Evolutionary conservation across 228 moss, liverwort and hornwort genomes (phyloP).

Genomic region (Sphagnum magellanicum): DNA sequence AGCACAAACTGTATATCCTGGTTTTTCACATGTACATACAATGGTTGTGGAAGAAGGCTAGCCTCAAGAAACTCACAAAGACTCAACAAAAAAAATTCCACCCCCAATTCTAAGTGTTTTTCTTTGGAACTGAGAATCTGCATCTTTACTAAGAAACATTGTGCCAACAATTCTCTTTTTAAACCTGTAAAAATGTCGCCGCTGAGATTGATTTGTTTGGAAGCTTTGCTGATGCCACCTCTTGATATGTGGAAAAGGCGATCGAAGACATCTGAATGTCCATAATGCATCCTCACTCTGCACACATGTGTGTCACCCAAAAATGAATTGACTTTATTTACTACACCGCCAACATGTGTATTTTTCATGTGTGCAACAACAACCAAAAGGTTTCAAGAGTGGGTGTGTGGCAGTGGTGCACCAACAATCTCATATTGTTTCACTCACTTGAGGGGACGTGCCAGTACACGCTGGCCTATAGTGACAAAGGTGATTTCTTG

Average conservation of each 20-base stretch:
- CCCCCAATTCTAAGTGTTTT: no score
- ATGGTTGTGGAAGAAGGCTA: not conserved
- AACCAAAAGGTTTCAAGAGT: no score
- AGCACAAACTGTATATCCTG: not conserved
- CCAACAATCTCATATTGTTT: no score
- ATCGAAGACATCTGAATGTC: conserved; percentile 97
- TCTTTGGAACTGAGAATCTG: no score
- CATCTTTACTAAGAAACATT: no score
- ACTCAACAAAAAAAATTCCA: no score
- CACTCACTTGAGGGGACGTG: conserved; percentile 76
- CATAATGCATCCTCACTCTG: conserved; percentile 99
- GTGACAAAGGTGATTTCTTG: conserved; percentile 98
- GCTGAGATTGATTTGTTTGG: conserved; percentile 93
- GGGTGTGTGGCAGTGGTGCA: no score
- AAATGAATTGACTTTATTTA: not conserved
- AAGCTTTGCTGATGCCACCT: conserved; percentile 92
- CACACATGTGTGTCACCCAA: not conserved
- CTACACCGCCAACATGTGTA: not conserved
- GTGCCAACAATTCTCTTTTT: not conserved
- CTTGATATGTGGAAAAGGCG: conserved; percentile 93
- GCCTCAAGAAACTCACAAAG: not conserved
- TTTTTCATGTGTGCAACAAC: no score
- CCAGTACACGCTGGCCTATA: conserved; percentile 88
- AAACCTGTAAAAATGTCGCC: conserved; percentile 85
- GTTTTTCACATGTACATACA: not conserved